A percentile compares a stretch with the other conserved stretches of the same genome.
phyloP scores from a whole-genome alignment of 768 basidiomycete species.

The Mycena floridula region DNA sequence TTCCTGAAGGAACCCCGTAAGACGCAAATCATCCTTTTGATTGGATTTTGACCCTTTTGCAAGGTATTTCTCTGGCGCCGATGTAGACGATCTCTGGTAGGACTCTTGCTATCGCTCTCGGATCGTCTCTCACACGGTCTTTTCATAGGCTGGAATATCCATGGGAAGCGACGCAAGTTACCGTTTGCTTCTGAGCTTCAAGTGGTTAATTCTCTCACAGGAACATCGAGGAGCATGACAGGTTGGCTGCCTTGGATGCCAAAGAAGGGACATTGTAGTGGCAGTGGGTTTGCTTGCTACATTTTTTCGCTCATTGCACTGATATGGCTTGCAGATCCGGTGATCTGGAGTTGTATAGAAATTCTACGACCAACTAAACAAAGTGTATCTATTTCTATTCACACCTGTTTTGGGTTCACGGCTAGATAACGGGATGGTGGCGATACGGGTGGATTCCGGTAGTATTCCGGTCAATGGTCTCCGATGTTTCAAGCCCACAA shows the following conservation, averaged over 20 bases:
- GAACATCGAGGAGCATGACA: constrained; percentile 74
- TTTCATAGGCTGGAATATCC: constrained; percentile 71
- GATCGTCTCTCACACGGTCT: constrained; percentile 6
- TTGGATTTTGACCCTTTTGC: constrained; percentile 6
- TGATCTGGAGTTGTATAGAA: no score
- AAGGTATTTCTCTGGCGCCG: constrained; percentile 78
- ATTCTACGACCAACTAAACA: no score
- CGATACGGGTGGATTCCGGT: no score
- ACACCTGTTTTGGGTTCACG: no score
- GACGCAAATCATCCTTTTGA: constrained; percentile 15
- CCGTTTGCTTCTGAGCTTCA: background rate
- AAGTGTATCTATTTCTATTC: background rate
- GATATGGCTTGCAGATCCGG: no score
- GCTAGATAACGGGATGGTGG: no score
- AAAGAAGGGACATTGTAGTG: constrained; percentile 1
- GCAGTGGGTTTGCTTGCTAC: background rate
- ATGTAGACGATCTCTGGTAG: constrained; percentile 69
- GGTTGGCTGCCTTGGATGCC: constrained; percentile 41
- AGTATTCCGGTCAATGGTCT: no score
- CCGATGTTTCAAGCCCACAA: no score
- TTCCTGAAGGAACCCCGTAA: constrained; percentile 65
- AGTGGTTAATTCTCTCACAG: constrained; percentile 27
- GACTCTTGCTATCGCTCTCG: no score
- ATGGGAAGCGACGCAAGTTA: constrained; percentile 69
- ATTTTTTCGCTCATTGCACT: no score